These are phyloP conservation scores for Paecilomyces variotii DNA, from an alignment of 2,329 filamentous ascomycete species.

Conservation along the genomic window DNA sequence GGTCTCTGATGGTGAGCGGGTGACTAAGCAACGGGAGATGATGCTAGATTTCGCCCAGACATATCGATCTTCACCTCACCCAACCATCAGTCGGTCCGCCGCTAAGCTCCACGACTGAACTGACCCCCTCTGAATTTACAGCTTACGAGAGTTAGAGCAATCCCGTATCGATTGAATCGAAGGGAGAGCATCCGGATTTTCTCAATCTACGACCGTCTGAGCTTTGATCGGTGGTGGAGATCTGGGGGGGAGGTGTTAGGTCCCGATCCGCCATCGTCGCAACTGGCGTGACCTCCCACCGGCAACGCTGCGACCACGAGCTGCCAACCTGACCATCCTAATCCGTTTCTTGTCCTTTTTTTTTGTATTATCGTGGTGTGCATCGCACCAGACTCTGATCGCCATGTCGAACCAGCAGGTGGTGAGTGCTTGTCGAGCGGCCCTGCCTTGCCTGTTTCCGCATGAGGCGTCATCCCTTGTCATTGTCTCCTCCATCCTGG, in stretches of 20 bases:
- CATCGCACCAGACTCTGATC: constrained; percentile 2
- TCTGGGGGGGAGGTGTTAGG: neutral
- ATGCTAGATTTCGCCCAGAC: constrained; percentile 29
- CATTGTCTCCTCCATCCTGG: neutral
- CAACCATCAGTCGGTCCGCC: constrained; percentile 17
- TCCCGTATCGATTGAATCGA: neutral
- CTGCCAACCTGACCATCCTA: neutral
- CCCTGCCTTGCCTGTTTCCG: constrained; percentile 6
- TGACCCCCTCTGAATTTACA: neutral
- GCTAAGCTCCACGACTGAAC: neutral
- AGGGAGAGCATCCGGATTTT: neutral
- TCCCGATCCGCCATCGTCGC: neutral
- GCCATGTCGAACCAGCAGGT: constrained; percentile 42
- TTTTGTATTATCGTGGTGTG: neutral
- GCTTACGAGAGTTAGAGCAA: neutral
- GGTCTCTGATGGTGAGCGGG: constrained; percentile 3
- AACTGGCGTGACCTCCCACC: neutral
- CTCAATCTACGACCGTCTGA: neutral
- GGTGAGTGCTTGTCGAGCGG: constrained; percentile 32
- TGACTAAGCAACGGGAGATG: constrained; percentile 25
- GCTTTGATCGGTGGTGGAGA: neutral
- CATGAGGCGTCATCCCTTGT: constrained; percentile 1
- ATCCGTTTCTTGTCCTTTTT: neutral
- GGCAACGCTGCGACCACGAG: neutral
- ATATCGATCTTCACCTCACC: constrained; percentile 28